Evolutionary conservation across 1,139 yeast genomes (phyloP).

Genomic region (Yamadazyma diddensiae): DNA sequence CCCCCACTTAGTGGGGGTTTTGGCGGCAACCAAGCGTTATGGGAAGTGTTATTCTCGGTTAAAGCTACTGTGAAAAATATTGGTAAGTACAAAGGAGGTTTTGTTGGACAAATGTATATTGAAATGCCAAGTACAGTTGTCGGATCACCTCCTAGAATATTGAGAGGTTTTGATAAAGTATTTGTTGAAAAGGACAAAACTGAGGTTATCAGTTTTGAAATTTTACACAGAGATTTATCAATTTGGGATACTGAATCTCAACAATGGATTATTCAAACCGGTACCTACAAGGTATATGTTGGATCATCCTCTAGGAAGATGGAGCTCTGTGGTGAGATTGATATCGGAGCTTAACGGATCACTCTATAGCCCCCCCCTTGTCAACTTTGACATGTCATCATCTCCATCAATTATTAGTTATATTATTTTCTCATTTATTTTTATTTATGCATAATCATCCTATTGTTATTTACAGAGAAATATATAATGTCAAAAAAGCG

Average conservation of each 20-base stretch:
- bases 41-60: conserved; percentile 49
- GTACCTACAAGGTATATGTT: conserved; percentile 52
- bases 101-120: conserved; percentile 56
- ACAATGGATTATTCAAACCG: conserved; percentile 61
- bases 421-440: too few species aligned
- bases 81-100: conserved; percentile 50
- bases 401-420: too few species aligned
- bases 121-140: conserved; percentile 48
- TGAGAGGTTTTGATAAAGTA: conserved; percentile 62
- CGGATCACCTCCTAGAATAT: conserved; percentile 47
- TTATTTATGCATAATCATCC: too few species aligned
- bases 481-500: too few species aligned
- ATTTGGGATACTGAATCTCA: conserved; percentile 58
- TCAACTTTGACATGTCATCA: too few species aligned
- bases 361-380: neutral
- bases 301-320: conserved; percentile 53
- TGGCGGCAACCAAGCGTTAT: conserved; percentile 48
- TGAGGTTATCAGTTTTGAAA: conserved; percentile 39
- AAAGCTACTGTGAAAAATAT: conserved; percentile 47
- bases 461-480: too few species aligned
- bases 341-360: conserved; percentile 28
- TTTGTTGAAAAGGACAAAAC: conserved; percentile 44
- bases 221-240: conserved; percentile 55
- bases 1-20: conserved; percentile 54
- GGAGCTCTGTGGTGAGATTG: conserved; percentile 48